Evolutionary conservation across 2,329 filamentous ascomycete species (phyloP).

Genomic region (Blumeriella jaapii): DNA sequence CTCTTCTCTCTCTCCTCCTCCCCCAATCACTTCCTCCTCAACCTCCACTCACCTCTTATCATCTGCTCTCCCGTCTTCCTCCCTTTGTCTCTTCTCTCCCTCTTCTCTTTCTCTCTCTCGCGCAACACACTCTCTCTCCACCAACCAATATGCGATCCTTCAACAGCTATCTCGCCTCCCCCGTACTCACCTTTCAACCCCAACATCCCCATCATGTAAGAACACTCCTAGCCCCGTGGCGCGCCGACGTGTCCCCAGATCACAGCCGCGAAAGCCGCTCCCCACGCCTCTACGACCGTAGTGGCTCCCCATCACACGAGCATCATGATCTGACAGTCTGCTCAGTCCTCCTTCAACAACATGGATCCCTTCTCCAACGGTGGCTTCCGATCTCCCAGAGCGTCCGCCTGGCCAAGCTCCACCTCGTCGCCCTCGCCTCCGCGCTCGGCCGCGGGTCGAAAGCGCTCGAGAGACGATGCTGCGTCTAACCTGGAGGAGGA

Average conservation of each 20-base stretch:
- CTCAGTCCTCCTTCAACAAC: conserved; percentile 18
- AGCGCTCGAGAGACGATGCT: conserved; percentile 67
- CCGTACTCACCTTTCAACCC: conserved; percentile 21
- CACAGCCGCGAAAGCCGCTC: background rate
- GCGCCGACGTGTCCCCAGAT: background rate
- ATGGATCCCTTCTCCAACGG: conserved; percentile 21
- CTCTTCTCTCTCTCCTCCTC: conserved; percentile 1
- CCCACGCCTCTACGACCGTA: background rate
- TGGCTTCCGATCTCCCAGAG: conserved; percentile 14
- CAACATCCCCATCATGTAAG: conserved; percentile 20
- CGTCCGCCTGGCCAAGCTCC: conserved; percentile 18
- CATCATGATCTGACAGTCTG: conserved; percentile 4
- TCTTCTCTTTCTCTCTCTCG: conserved; percentile 5
- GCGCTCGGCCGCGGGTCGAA: conserved; percentile 47
- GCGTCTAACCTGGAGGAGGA: conserved; percentile 52
- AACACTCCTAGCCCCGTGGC: background rate
- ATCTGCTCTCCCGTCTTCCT: conserved; percentile 1
- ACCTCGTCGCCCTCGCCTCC: conserved; percentile 15
- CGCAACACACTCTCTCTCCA: no score
- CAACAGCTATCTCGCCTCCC: conserved; percentile 20
- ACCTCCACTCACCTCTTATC: conserved; percentile 4
- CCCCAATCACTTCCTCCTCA: background rate
- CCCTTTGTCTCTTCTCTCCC: conserved; percentile 1
- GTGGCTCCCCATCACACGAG: background rate
- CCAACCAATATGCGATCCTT: conserved; percentile 26